Evolutionary conservation across 202 grass and related monocot genomes (phyloP).

Genomic region (Panicum hallii): DNA sequence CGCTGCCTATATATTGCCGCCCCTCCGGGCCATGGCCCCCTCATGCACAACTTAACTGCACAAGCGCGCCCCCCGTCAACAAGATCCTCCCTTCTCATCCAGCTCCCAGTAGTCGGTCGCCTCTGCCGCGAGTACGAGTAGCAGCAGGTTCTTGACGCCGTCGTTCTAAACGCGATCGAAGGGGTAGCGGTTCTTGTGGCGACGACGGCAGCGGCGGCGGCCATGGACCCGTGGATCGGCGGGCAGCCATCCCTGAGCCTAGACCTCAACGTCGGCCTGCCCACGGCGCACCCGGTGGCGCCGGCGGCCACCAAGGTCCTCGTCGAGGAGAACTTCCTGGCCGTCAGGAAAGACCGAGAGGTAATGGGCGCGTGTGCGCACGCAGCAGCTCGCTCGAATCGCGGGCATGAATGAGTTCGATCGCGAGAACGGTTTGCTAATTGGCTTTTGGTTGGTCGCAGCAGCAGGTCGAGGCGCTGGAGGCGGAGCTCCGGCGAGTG

Average conservation of each 20-base stretch:
- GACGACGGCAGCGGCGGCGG: background rate
- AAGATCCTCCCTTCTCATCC: background rate
- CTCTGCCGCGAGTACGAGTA: background rate
- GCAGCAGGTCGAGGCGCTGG: constrained; percentile 47
- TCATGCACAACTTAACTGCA: background rate
- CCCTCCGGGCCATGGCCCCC: background rate
- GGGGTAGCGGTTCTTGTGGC: background rate
- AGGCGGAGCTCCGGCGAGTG: constrained; percentile 70
- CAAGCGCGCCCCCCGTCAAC: background rate
- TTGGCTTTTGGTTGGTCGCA: background rate
- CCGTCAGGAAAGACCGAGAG: constrained; percentile 29
- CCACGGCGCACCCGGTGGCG: background rate
- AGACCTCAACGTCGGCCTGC: constrained; percentile 62
- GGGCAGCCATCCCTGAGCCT: constrained; percentile 61
- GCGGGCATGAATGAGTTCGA: too few species aligned
- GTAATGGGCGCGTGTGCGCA: background rate
- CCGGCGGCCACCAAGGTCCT: constrained; percentile 26
- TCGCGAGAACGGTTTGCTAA: background rate
- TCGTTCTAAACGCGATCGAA: background rate
- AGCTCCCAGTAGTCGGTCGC: background rate
- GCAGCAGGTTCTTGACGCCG: background rate
- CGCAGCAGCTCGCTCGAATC: background rate
- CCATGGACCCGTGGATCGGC: constrained; percentile 62
- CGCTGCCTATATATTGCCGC: constrained; percentile 34
- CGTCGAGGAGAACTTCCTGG: constrained; percentile 57